phyloP scores from a whole-genome alignment of 202 grass and related monocot species.

The Hordeum pubiflorum region DNA sequence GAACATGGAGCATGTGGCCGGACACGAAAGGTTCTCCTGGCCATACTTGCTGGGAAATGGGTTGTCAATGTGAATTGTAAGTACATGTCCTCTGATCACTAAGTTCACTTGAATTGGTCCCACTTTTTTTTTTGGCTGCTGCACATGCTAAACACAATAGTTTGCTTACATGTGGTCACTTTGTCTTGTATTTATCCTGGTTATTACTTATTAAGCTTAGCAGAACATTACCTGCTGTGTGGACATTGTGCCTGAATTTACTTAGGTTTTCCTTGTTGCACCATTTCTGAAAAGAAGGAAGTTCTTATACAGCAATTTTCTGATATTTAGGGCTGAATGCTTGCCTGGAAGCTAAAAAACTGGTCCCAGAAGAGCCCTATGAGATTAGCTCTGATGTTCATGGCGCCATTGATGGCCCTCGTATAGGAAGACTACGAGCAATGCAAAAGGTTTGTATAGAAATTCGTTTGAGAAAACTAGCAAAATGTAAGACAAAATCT shows the following conservation, averaged over 20 bases:
- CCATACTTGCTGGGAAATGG: constrained; percentile 87
- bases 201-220: constrained; percentile 1
- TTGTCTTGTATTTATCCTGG: not conserved
- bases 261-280: not conserved
- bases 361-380: constrained; percentile 61
- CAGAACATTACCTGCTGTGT: not conserved
- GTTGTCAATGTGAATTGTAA: constrained; percentile 79
- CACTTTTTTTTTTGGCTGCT: not conserved
- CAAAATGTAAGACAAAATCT: not conserved
- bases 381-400: constrained; percentile 72
- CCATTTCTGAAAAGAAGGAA: not conserved
- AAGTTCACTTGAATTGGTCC: not conserved
- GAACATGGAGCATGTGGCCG: constrained; percentile 59
- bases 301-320: constrained; percentile 4
- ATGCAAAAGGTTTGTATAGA: constrained; percentile 45
- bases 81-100: constrained; percentile 15
- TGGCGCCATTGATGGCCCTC: constrained; percentile 79
- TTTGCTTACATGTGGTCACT: not conserved
- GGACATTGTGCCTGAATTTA: not conserved
- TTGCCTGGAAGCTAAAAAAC: constrained; percentile 58
- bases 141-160: not conserved
- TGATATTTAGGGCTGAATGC: constrained; percentile 72
- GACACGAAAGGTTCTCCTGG: constrained; percentile 93
- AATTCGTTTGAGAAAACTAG: not conserved
- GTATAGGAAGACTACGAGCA: constrained; percentile 55